Percentiles rank a stretch among this genome's conserved stretches.
phyloP scores from a whole-genome alignment of 805 yeast genomes.

The Candida silvicultrix region DNA sequence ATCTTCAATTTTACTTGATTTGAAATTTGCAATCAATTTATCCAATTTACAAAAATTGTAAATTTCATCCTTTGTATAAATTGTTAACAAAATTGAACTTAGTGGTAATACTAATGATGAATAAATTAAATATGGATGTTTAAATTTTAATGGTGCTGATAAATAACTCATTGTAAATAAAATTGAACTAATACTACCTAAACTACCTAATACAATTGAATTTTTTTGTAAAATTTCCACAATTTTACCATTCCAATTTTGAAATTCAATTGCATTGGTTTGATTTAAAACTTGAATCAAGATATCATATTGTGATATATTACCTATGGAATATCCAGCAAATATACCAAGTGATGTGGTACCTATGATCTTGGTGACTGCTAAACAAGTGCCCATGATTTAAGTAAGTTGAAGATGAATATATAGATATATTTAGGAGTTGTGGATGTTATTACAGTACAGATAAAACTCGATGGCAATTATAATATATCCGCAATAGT shows the following conservation, averaged over 20 bases:
- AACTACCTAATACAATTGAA: slow-evolving; percentile 20
- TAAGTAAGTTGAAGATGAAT: too few species aligned
- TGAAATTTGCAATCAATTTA: slow-evolving; percentile 3
- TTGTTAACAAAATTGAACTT: slow-evolving; percentile 8
- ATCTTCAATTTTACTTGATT: not conserved
- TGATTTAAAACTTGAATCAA: slow-evolving; percentile 24
- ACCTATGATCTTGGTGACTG: slow-evolving; percentile 56
- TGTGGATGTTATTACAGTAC: too few species aligned
- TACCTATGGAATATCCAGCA: slow-evolving; percentile 43
- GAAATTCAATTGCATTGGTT: slow-evolving; percentile 23
- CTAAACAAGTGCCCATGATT: slow-evolving; percentile 54
- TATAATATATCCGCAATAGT: too few species aligned
- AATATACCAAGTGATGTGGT: slow-evolving; percentile 63
- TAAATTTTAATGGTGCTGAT: slow-evolving; percentile 46
- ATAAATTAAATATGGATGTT: slow-evolving; percentile 71
- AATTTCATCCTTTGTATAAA: slow-evolving; percentile 4
- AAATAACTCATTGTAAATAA: slow-evolving; percentile 51
- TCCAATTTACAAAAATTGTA: slow-evolving; percentile 5
- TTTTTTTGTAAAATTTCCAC: slow-evolving; percentile 16
- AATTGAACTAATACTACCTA: slow-evolving; percentile 44
- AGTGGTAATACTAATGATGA: slow-evolving; percentile 22
- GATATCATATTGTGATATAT: slow-evolving; percentile 14
- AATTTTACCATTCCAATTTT: slow-evolving; percentile 16
- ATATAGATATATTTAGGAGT: too few species aligned
- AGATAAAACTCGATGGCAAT: not conserved